phyloP scores from a whole-genome alignment of 192 early-diverging fungal genomes.

The Globomyces pollinis-pini region DNA sequence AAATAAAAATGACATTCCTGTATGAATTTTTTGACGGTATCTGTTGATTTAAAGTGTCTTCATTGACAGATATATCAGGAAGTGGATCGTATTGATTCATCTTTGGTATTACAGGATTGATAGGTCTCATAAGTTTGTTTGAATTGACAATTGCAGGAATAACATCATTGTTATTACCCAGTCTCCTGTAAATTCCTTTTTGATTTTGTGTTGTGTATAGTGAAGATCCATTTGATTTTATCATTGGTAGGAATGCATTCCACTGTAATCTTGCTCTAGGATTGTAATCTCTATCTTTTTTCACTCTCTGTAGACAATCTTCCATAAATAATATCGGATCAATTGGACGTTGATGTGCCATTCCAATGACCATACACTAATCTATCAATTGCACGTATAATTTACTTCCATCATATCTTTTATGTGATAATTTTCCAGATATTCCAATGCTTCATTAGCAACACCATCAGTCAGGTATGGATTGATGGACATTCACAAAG shows the following conservation, averaged over 20 bases:
- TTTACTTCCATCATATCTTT: background rate
- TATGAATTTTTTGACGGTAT: slow-evolving; percentile 2
- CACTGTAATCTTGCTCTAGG: background rate
- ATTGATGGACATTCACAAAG: no score
- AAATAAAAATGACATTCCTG: background rate
- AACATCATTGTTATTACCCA: background rate
- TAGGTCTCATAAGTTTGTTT: no score
- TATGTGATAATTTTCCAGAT: slow-evolving; percentile 8
- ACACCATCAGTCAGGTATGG: no score
- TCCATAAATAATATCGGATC: slow-evolving; percentile 49
- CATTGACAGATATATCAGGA: background rate
- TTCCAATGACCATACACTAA: slow-evolving; percentile 43
- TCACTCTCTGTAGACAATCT: slow-evolving; percentile 28
- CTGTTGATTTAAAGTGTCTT: background rate
- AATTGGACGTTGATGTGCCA: slow-evolving; percentile 33
- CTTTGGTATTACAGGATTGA: background rate
- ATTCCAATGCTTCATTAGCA: background rate
- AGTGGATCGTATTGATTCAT: background rate
- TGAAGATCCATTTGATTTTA: background rate
- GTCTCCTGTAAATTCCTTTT: background rate
- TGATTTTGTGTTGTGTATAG: background rate
- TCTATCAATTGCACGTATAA: background rate
- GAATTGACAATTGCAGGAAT: background rate
- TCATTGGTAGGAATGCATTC: slow-evolving; percentile 2
- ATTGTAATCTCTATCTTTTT: slow-evolving; percentile 13